These are phyloP conservation scores for Boletus rubroflammeus DNA, from an alignment of 768 basidiomycete genomes.

Conservation along the genomic window DNA sequence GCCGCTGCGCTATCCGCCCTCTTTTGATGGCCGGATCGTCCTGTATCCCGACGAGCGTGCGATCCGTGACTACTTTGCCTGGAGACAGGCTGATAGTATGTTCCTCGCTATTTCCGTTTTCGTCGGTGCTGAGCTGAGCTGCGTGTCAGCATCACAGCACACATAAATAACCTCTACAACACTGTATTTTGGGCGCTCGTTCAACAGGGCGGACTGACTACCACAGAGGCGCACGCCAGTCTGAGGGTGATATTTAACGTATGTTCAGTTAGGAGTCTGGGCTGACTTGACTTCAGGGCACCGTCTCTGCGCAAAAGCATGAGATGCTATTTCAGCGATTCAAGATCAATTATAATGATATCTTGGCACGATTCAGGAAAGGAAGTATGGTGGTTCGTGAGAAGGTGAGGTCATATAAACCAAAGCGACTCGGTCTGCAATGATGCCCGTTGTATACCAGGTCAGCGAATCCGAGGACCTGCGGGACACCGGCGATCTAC, in stretches of 20 bases:
- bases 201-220: conserved; percentile 72
- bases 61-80: conserved; percentile 89
- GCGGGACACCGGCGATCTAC: neutral
- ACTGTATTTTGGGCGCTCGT: conserved; percentile 95
- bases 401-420: conserved; percentile 34
- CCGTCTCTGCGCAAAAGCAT: conserved; percentile 84
- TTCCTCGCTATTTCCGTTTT: conserved; percentile 1
- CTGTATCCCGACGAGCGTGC: conserved; percentile 71
- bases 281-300: conserved; percentile 56
- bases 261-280: neutral
- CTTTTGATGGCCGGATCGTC: conserved; percentile 88
- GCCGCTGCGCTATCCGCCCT: conserved; percentile 77
- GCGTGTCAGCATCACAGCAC: conserved; percentile 52
- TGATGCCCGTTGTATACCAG: neutral
- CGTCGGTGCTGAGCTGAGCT: conserved; percentile 12
- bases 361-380: conserved; percentile 72
- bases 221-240: conserved; percentile 76
- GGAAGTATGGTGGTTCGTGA: conserved; percentile 81
- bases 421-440: neutral
- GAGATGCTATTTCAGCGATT: conserved; percentile 85
- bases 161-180: conserved; percentile 98
- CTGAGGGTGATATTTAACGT: conserved; percentile 51
- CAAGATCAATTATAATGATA: conserved; percentile 80
- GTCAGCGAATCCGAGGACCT: conserved; percentile 3
- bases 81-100: conserved; percentile 96